Conservation (phyloP, 306 rosid genomes). For the Trifolium repens region DNA sequence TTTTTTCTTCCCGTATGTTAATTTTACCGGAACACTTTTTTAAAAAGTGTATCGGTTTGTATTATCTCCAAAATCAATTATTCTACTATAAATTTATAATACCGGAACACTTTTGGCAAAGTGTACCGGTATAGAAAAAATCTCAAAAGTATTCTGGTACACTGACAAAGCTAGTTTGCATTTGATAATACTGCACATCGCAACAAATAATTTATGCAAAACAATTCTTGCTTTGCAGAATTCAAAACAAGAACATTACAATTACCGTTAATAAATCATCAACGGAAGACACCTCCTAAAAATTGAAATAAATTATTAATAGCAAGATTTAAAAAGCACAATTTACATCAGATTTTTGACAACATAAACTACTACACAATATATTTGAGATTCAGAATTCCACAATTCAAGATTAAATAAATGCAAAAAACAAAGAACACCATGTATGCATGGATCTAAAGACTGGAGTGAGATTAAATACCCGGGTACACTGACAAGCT, state of each 20-base stretch:
- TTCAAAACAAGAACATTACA: background rate
- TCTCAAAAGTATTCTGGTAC: too few species aligned
- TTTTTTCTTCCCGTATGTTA: too few species aligned
- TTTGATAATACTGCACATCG: background rate
- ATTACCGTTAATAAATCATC: background rate
- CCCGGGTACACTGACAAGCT: slow-evolving; percentile 76
- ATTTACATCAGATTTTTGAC: background rate
- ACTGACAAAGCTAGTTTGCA: too few species aligned
- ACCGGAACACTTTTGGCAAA: too few species aligned
- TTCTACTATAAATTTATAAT: too few species aligned
- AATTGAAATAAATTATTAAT: background rate
- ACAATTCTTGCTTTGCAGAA: background rate
- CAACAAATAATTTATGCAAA: background rate
- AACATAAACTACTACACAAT: background rate
- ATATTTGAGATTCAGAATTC: slow-evolving; percentile 18
- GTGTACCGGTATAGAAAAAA: too few species aligned
- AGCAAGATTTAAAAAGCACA: background rate
- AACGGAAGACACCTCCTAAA: background rate
- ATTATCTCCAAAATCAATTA: too few species aligned
- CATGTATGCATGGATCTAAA: background rate
- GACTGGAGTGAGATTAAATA: slow-evolving; percentile 22
- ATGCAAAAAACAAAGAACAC: background rate
- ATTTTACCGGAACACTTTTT: too few species aligned
- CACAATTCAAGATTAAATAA: slow-evolving; percentile 2
- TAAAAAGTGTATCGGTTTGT: too few species aligned